Evolutionary conservation across 441 rosid species (phyloP).

Genomic region (Isatis lusitanica): DNA sequence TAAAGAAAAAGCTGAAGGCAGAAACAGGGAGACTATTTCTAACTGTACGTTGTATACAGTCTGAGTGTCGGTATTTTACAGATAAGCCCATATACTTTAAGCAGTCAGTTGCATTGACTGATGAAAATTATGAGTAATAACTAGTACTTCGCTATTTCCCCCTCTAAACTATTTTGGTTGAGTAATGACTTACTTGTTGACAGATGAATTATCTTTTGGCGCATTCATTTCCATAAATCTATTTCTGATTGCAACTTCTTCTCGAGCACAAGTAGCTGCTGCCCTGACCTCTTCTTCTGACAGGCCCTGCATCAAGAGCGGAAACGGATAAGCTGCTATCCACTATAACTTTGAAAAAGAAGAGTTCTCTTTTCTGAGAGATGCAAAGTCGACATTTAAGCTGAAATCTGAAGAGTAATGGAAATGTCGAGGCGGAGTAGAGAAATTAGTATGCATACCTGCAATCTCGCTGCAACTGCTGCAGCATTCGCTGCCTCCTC

Average conservation of each 20-base stretch:
- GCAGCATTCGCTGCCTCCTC: conserved; percentile 99
- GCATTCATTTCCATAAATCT: conserved; percentile 98
- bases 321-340: conserved; percentile 34
- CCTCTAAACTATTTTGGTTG: neutral
- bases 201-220: conserved; percentile 88
- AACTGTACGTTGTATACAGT: conserved; percentile 6
- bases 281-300: conserved; percentile 97
- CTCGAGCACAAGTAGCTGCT: conserved; percentile 96
- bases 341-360: neutral
- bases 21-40: conserved; percentile 16
- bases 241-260: conserved; percentile 97
- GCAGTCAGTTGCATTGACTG: conserved; percentile 1
- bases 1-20: conserved; percentile 13
- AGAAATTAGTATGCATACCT: conserved; percentile 50
- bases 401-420: conserved; percentile 7
- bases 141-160: conserved; percentile 11
- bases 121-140: neutral
- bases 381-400: conserved; percentile 4
- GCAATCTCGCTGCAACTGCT: conserved; percentile 87
- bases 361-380: conserved; percentile 2
- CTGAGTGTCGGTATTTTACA: conserved; percentile 24
- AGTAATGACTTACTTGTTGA: conserved; percentile 76
- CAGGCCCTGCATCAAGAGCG: conserved; percentile 69
- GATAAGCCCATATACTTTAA: conserved; percentile 2
- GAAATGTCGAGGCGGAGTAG: neutral